Base-by-base conservation (phyloP, 768 basidiomycete species). In the Zangia roseola region DNA sequence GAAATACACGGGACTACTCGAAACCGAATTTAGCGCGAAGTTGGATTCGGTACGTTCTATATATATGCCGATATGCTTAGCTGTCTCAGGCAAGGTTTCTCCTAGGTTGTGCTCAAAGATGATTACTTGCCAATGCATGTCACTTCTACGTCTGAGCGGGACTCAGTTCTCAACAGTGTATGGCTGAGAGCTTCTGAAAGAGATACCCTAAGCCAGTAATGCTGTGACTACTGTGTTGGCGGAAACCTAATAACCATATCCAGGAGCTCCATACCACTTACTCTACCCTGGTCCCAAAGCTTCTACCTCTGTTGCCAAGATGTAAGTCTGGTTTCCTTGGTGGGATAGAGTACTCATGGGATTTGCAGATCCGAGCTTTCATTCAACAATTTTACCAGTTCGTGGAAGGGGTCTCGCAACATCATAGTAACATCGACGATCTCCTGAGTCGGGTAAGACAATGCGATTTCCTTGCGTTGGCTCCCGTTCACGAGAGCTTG, bases 381-480 rank as follows among this genome's bases (percentile, higher is more conserved):
- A 88, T 97, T 33, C 88, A 94, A 57, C 92, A 91, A 58, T 98
- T 97, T 72, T 95, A 97, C 64, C 86, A 91, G 20, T 99, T 98
- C 67, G 84, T 94, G 0, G 97, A 99, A 58, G 95, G 95, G 9
- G 89, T 97, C 6, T 84, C 88, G 2, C 91, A 94, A 62, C 88
- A 92, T 49, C 89, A 94, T 65, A 80, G 87, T 36, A 88, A 94
- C 62, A 90, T 94, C 26, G 94, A 98, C 59, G 92, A 93, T 45
- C 75, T 97, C 9, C 68, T 99, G 43, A 86, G 86, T 71, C 93
- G 86, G 77, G 95, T 94, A 60, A 48, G 62, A 33, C 23, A 14
- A 26, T 34, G 25, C 26, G 25, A 40, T 13, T 24, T 41, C 23
- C 26, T 51, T 40, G 17, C 35, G 17, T 24, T 42, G 28, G 12